Conservation (phyloP, 495 filamentous ascomycete genomes). For the Trichoderma gamsii region DNA sequence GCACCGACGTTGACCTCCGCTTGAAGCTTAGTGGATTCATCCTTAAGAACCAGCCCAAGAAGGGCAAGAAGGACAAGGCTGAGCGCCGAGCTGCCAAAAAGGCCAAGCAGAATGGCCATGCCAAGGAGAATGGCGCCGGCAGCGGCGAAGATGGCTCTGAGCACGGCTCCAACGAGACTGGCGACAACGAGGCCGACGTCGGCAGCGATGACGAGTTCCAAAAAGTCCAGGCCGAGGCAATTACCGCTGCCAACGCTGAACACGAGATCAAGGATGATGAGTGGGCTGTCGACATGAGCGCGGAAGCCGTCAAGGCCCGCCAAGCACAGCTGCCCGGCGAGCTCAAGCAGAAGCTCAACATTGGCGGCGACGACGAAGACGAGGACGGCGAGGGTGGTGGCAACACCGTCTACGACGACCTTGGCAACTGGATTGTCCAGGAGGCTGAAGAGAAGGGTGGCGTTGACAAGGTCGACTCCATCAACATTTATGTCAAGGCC, state of each 20-base stretch:
- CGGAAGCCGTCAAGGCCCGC: constrained; percentile 89
- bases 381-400: constrained; percentile 71
- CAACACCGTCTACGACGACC: constrained; percentile 78
- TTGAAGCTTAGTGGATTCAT: constrained; percentile 97
- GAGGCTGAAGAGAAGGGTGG: constrained; percentile 65
- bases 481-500: constrained; percentile 92
- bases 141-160: constrained; percentile 69
- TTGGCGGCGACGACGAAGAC: constrained; percentile 72
- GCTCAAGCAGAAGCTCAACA: constrained; percentile 79
- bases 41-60: constrained; percentile 82
- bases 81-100: constrained; percentile 78
- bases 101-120: constrained; percentile 71
- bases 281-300: constrained; percentile 93
- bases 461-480: constrained; percentile 68
- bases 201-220: constrained; percentile 86
- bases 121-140: constrained; percentile 50
- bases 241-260: constrained; percentile 48
- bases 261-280: constrained; percentile 72
- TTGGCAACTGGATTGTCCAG: constrained; percentile 86
- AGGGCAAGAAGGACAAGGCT: constrained; percentile 94
- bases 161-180: constrained; percentile 61
- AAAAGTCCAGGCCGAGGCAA: constrained; percentile 76
- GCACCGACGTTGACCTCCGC: constrained; percentile 80
- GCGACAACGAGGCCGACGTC: constrained; percentile 56
- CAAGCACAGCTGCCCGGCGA: constrained; percentile 84